A percentile compares a stretch with the other conserved stretches of the same genome.
Conservation (phyloP, 305 asterid species). For the Ilex paraguariensis region DNA sequence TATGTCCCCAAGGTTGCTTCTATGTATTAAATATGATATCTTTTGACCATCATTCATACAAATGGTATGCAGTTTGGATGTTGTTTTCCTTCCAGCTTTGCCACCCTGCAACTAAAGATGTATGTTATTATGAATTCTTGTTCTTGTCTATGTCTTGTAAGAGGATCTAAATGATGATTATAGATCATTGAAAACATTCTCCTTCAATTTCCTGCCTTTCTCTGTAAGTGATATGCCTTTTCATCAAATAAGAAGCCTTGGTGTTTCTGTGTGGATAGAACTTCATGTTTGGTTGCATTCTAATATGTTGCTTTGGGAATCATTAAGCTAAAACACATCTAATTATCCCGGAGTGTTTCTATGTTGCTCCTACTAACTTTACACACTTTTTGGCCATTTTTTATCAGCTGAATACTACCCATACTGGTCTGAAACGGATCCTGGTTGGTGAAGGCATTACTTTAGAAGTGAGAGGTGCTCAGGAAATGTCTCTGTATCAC, state of each 20-base stretch:
- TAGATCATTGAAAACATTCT: no score
- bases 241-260: background rate
- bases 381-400: conserved; percentile 11
- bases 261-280: no score
- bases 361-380: conserved; percentile 4
- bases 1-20: no score
- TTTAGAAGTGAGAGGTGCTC: conserved; percentile 58
- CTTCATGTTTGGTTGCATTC: background rate
- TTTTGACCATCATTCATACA: no score
- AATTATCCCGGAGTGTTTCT: background rate
- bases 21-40: no score
- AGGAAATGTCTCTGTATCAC: conserved; percentile 52
- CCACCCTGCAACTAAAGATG: no score
- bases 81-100: no score
- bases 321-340: background rate
- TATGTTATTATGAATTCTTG: no score
- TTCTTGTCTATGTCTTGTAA: no score
- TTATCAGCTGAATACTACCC: conserved; percentile 48
- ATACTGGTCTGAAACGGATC: conserved; percentile 52
- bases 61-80: no score
- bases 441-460: conserved; percentile 73
- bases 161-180: no score
- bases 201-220: background rate
- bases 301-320: no score
- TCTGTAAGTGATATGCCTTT: background rate